These are phyloP conservation scores for Fusarium sambucinum DNA, from an alignment of 2,329 filamentous ascomycete genomes.

Conservation along the genomic window DNA sequence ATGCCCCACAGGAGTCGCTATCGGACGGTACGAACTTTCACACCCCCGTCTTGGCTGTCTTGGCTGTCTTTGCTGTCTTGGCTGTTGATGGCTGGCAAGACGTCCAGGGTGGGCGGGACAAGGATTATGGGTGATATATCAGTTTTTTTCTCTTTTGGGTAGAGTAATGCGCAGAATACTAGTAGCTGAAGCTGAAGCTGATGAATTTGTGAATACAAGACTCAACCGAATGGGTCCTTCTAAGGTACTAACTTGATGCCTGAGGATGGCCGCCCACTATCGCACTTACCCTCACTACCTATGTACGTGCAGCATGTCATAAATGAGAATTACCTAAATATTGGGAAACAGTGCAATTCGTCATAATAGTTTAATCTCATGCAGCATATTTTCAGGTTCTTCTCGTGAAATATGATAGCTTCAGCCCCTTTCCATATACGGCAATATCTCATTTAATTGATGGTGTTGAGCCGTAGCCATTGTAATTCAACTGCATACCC, in stretches of 20 bases:
- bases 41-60: constrained; percentile 7
- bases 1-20: constrained; percentile 10
- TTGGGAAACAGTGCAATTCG: constrained; percentile 10
- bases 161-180: neutral
- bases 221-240: neutral
- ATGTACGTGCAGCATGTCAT: neutral
- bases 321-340: neutral
- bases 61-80: no score
- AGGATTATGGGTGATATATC: constrained; percentile 27
- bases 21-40: constrained; percentile 1
- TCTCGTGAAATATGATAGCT: neutral
- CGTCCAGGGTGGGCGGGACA: constrained; percentile 28
- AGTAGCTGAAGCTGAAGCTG: constrained; percentile 7
- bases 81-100: constrained; percentile 31
- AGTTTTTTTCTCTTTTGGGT: constrained; percentile 9
- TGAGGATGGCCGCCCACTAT: neutral
- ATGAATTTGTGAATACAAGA: neutral
- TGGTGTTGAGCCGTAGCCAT: neutral
- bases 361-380: constrained; percentile 6
- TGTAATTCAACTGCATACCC: constrained; percentile 28
- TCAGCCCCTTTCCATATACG: neutral
- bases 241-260: neutral
- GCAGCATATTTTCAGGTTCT: neutral
- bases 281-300: neutral
- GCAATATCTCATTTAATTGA: constrained; percentile 23